Conservation (phyloP, 129 eudicot species). For the carrot (Daucus carota) region DNA sequence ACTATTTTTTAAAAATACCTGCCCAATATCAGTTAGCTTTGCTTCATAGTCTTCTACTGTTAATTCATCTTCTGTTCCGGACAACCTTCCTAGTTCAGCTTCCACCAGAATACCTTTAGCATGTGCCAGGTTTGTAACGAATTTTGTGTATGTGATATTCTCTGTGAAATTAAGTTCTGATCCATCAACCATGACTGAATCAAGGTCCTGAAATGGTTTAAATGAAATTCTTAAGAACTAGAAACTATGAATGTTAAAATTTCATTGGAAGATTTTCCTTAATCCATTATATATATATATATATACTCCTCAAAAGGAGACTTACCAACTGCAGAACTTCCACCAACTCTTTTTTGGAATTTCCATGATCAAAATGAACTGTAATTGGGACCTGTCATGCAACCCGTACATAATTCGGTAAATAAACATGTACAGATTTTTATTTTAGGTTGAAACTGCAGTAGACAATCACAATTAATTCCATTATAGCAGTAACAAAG, state of each 20-base stretch:
- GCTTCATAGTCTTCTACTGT: slow-evolving; percentile 93
- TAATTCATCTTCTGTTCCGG: slow-evolving; percentile 95
- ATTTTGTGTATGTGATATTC: slow-evolving; percentile 71
- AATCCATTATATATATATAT: background rate
- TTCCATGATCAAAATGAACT: slow-evolving; percentile 94
- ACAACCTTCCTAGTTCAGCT: slow-evolving; percentile 96
- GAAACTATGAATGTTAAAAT: background rate
- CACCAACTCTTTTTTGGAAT: slow-evolving; percentile 71
- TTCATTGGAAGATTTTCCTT: background rate
- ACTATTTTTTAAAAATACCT: slow-evolving; percentile 27
- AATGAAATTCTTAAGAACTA: background rate
- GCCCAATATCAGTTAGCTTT: slow-evolving; percentile 67
- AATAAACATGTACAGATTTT: background rate
- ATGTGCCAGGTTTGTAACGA: slow-evolving; percentile 64
- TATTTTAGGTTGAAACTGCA: background rate
- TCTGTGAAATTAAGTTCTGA: slow-evolving; percentile 76
- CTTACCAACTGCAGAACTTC: slow-evolving; percentile 81
- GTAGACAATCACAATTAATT: background rate
- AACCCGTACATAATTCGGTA: background rate
- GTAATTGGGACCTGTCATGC: slow-evolving; percentile 80
- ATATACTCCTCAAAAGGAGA: background rate
- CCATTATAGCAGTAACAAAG: background rate
- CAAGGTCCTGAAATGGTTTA: slow-evolving; percentile 56
- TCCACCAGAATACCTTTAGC: slow-evolving; percentile 63
- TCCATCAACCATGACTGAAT: slow-evolving; percentile 96